Base-by-base conservation (phyloP, 2,329 filamentous ascomycete genomes). In the Pseudogymnoascus sp. region DNA sequence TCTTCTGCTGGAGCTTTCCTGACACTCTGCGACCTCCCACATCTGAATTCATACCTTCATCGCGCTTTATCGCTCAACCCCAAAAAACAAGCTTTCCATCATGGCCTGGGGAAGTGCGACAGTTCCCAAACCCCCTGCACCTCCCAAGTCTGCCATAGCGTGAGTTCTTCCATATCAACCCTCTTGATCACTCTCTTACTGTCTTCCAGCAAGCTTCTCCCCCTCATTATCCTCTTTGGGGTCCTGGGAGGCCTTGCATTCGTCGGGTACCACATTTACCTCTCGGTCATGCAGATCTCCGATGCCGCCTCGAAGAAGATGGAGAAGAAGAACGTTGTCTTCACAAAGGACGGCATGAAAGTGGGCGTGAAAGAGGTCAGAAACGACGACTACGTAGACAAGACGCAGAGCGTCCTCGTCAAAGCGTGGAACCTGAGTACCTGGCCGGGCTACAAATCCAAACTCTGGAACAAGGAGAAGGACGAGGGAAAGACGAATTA, bases 321-420 rank as follows among this genome's bases (percentile, higher is more conserved):
- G 83, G 85, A 87, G 73, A 84, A 84, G 76, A 89, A 88, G 77
- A 88, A 92, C 72, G 83, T 92, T 62, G 79, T 85, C 41, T 89
- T 91, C 74, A 87, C 86, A 39, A 90, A 89, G 72, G 89, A 91
- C 62, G 89, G 89, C 62, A 76, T 90, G 64, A 83, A 84, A 64
- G 87, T 92, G 49, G 86, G 86, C 58, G 82, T 92, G 65, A 88
- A 87, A 75, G 80, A 90, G 64, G 75, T 88, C 59, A 80, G 82
- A 67, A 81, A 83, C 61, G 89, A 92, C 76, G 83, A 82, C 58
- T 90, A 91, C 72, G 84, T 90, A 69, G 89, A 92, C 69, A 80
- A 79, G 69, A 91, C 89, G 16, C 89, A 92, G 77, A 84, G 80
- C 67, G 84, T 81, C 75, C 75, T 87, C 61, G 84, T 87, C 63